Base-by-base conservation (phyloP, 1,284 basidiomycete genomes). In the Flammula alnicola region DNA sequence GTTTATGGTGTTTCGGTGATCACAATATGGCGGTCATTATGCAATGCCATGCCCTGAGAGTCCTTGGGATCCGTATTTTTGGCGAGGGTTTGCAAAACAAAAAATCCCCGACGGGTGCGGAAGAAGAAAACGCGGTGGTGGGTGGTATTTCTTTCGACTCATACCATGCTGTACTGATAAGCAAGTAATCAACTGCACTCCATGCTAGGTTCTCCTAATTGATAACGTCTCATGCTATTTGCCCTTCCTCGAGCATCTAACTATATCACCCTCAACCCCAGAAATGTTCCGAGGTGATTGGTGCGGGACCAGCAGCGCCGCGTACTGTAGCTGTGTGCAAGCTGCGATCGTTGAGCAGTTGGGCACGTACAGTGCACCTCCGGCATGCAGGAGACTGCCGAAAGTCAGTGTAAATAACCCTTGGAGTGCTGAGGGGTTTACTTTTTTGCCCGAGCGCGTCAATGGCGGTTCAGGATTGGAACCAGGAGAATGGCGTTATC, bases 1-100 rank as follows among this genome's bases (percentile, higher is more conserved):
- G 40, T 10, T 5, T 8, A n/a, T 54, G 52, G 52, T 50, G 33
- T 23, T 37, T 51, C 23, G 44, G 49, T 12, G 44, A 46, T 8
- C 40, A 44, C 11, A 47, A 17, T 35, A 27, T 47, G 25, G 11
- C 41, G 10, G 36, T 27, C 12, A 14, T 54, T 16, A 41, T n/a
- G 7, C 25, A 49, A 11, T 54, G 47, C 41, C 14, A 10, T 5
- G 25, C 35, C 4, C 36, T 54, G 31, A 38, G 20, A 23, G 23
- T 11, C 9, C 26, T 54, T 2, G 32, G 38, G 4, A 36, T 53
- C 8, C 30, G 38, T n/a, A 16, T 53, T 5, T 6, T 17, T 14
- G 23, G 40, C 20, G 32, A 37, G 27, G 10, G 33, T 16, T n/a
- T 25, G 9, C 4, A 9, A 11, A 27, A 5, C 6, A n/a, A n/a